Conservation (phyloP, 148 eudicot genomes). For the Heliosperma pusillum region DNA sequence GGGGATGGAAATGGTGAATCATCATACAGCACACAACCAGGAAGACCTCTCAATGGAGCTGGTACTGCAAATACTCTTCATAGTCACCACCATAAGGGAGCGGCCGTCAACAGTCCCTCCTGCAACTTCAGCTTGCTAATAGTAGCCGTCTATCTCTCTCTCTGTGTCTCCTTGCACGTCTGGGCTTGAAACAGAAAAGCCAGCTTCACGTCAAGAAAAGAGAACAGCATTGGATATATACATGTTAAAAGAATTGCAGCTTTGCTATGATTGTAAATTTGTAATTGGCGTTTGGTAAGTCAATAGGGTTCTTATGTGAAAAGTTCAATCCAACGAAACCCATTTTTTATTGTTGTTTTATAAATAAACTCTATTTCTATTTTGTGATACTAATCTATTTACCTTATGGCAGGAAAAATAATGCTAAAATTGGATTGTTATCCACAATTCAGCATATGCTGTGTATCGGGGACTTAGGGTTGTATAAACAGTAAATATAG, state of each 20-base stretch:
- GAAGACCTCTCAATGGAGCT: conserved; percentile 27
- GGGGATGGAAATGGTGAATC: conserved; percentile 17
- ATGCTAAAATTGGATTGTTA: neutral
- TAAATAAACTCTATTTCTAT: neutral
- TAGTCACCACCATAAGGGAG: conserved; percentile 21
- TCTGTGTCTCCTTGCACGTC: neutral
- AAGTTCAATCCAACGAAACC: neutral
- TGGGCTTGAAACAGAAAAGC: conserved; percentile 5
- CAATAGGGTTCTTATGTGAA: conserved; percentile 12
- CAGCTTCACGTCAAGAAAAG: neutral
- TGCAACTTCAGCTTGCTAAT: conserved; percentile 13
- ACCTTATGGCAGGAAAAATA: neutral
- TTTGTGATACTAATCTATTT: neutral
- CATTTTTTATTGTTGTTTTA: neutral
- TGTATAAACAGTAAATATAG: neutral
- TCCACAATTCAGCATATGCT: neutral
- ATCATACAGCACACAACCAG: conserved; percentile 8
- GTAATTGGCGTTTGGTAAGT: neutral
- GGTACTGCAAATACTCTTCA: conserved; percentile 16
- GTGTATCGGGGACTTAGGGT: neutral
- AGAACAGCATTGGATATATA: neutral
- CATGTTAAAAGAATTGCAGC: neutral
- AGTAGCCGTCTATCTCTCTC: conserved; percentile 14
- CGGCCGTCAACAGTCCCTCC: neutral
- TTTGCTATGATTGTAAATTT: neutral